Evolutionary conservation across 805 yeast genomes (phyloP), one percentile per base, ranked within the genome.

Genomic region (Candida pseudofarinosa): DNA sequence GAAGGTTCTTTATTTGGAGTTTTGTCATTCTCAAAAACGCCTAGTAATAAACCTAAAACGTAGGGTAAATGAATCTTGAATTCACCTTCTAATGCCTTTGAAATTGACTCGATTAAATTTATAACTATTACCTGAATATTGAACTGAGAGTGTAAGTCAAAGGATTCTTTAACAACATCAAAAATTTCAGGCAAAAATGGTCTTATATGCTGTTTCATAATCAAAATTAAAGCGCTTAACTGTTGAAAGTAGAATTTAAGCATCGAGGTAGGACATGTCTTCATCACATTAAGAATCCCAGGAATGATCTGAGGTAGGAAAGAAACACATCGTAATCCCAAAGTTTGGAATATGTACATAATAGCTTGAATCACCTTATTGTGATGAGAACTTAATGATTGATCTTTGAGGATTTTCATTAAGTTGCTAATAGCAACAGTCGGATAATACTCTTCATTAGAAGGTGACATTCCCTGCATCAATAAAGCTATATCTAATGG

Each of bases 391-490:
- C 88, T 82, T 43, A 91, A 71, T 0, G 97, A 87, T 0, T 86
- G 79, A 60, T 93, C 99, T 50, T 84, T 83, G 35, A 93, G 65
- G 15, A 93, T 84, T 46, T 83, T 87, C 80, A 90, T 77, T 47
- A 93, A 66, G 4, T 90, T 87, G 36, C 81, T 81, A 35, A 93
- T 87, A 0, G 91, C 98, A 18, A 93, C 98, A 0, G 97, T 89
- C 2, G 98, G 96, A 54, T 87, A 90, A 54, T 90, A 93, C 52
- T 91, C 97, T 43, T 90, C 98, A 51, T 77, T 77, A 0, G 95
- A 83, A 1, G 98, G 98, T 4, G 96, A 85, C 76, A 88, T 85
- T 3, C 97, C 97, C 55, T 87, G 87, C 90, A 93, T 88, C 40
- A 93, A 70, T 18, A 93, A 68, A 4, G 91, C 88, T 50, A 91